Conservation (phyloP, 2,329 filamentous ascomycete genomes). For the Pseudogymnoascus verrucosus region DNA sequence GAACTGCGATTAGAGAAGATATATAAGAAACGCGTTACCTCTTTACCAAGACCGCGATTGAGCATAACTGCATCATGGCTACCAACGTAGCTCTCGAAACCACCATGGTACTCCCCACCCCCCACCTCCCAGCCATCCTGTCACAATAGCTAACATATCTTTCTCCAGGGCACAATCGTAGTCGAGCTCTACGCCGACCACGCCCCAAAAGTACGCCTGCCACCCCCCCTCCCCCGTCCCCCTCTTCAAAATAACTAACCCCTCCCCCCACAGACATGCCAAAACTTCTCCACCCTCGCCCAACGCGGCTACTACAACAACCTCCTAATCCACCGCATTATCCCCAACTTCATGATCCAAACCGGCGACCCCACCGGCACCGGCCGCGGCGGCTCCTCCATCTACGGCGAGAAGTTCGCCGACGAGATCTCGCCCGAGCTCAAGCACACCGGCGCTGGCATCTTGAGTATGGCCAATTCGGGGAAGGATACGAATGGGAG, state of each 20-base stretch:
- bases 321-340: conserved; percentile 87
- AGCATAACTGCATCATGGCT: conserved; percentile 46
- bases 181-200: conserved; percentile 86
- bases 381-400: conserved; percentile 77
- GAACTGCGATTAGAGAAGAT: neutral
- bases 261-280: conserved; percentile 52
- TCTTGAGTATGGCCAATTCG: conserved; percentile 95
- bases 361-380: conserved; percentile 91
- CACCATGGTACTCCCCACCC: conserved; percentile 57
- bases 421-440: conserved; percentile 76
- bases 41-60: neutral
- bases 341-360: conserved; percentile 94
- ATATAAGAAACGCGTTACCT: neutral
- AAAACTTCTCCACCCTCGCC: conserved; percentile 77
- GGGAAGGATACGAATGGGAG: conserved; percentile 89
- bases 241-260: conserved; percentile 11
- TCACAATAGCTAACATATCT: conserved; percentile 10
- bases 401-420: conserved; percentile 89
- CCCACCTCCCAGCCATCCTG: neutral
- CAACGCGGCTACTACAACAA: conserved; percentile 80
- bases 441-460: conserved; percentile 86
- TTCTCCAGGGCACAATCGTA: conserved; percentile 63
- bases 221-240: neutral
- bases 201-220: conserved; percentile 57
- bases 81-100: conserved; percentile 78